Conservation (phyloP, 371 early-diverging fungal species). For the Mortierella sp. region DNA sequence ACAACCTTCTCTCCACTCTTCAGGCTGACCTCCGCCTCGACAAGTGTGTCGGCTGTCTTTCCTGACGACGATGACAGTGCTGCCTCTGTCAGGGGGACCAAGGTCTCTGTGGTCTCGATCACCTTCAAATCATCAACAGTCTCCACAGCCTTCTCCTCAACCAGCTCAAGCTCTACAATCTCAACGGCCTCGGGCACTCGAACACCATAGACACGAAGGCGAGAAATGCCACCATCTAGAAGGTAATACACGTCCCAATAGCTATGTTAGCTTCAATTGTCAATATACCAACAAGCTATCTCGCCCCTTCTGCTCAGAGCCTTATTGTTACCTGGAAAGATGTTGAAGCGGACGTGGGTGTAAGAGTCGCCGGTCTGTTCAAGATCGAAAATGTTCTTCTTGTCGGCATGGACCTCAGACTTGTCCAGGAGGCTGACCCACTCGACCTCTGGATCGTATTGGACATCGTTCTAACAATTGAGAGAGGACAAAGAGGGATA, state of each 20-base stretch:
- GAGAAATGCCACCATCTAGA: conserved; percentile 56
- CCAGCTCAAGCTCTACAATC: conserved; percentile 6
- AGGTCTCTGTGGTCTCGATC: conserved; percentile 10
- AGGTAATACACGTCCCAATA: not conserved
- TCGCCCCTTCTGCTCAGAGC: not conserved
- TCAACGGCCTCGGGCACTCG: conserved; percentile 39
- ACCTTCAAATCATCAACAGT: conserved; percentile 37
- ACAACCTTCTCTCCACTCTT: conserved; percentile 17
- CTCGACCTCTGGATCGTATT: conserved; percentile 48
- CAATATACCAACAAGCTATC: not conserved
- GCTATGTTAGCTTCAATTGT: not conserved
- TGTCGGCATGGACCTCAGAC: conserved; percentile 39
- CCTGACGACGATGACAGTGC: not conserved
- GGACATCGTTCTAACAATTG: conserved; percentile 46
- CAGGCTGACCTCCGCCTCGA: conserved; percentile 10
- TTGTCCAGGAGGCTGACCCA: conserved; percentile 51
- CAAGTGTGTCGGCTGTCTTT: conserved; percentile 14
- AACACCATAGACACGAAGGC: conserved; percentile 49
- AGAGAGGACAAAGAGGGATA: not conserved
- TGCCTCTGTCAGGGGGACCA: conserved; percentile 8
- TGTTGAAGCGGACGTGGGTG: conserved; percentile 54
- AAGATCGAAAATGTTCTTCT: conserved; percentile 42
- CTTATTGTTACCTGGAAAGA: conserved; percentile 47
- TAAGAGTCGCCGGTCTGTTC: conserved; percentile 15
- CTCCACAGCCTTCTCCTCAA: conserved; percentile 22